These are phyloP conservation scores for Golubevia pallescens DNA, from an alignment of 1,284 basidiomycete genomes.

Conservation along the genomic window DNA sequence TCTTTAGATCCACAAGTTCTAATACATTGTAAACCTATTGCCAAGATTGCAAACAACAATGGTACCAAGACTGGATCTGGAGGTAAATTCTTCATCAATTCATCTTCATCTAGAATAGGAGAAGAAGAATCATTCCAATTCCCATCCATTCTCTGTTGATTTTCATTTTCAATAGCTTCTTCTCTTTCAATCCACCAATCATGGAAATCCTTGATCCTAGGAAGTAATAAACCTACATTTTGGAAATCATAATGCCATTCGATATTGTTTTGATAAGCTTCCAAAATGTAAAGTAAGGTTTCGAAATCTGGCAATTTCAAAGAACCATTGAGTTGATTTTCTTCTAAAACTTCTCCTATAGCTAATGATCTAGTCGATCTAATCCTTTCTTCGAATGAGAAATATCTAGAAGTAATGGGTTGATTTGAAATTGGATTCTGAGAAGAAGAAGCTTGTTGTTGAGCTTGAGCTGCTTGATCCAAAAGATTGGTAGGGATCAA, in stretches of 20 bases:
- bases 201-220: constrained; percentile 40
- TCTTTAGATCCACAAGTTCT: constrained; percentile 22
- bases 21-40: constrained; percentile 40
- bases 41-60: constrained; percentile 42
- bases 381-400: neutral
- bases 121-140: too few relatives aligned
- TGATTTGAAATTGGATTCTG: too few relatives aligned
- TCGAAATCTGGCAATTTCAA: constrained; percentile 27
- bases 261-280: constrained; percentile 40
- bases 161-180: neutral
- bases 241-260: constrained; percentile 39
- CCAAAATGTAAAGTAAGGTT: constrained; percentile 29
- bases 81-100: constrained; percentile 17
- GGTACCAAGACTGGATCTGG: constrained; percentile 48
- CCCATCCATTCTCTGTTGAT: neutral
- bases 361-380: constrained; percentile 21
- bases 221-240: constrained; percentile 40
- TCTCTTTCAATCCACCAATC: constrained; percentile 28
- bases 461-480: neutral
- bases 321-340: constrained; percentile 5
- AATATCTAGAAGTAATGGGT: too few relatives aligned
- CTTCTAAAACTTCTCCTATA: constrained; percentile 37
- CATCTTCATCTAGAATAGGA: neutral
- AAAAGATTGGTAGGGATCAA: neutral
- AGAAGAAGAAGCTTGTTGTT: neutral